Evolutionary conservation across 2,329 filamentous ascomycete genomes (phyloP).

Genomic region (Alternaria sp.): DNA sequence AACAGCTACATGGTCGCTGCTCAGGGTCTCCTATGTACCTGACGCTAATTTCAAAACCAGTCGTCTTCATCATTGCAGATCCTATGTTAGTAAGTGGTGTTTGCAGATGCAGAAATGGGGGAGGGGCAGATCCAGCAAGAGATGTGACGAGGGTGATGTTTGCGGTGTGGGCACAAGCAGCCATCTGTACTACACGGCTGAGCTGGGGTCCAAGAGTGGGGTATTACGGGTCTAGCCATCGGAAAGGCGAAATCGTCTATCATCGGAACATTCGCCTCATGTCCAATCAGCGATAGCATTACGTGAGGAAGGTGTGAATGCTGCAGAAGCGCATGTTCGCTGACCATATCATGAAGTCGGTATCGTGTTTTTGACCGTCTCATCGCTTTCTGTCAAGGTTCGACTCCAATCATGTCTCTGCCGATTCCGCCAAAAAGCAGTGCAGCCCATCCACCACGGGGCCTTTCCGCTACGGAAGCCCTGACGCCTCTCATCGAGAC

Average conservation of each 20-base stretch:
- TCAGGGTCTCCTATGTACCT: slow-evolving; percentile 39
- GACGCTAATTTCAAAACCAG: slow-evolving; percentile 24
- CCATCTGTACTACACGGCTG: slow-evolving; percentile 5
- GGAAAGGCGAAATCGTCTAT: slow-evolving; percentile 6
- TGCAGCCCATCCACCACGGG: slow-evolving; percentile 37
- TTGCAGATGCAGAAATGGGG: slow-evolving; percentile 39
- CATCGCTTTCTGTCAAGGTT: background rate
- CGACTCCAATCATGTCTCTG: slow-evolving; percentile 34
- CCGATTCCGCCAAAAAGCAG: slow-evolving; percentile 41
- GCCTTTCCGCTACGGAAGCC: slow-evolving; percentile 47
- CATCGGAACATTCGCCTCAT: slow-evolving; percentile 7
- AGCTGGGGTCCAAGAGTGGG: slow-evolving; percentile 29
- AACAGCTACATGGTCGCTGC: slow-evolving; percentile 20
- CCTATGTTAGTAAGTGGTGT: slow-evolving; percentile 36
- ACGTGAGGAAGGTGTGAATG: slow-evolving; percentile 27
- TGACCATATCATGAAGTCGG: slow-evolving; percentile 9
- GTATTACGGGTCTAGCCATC: slow-evolving; percentile 14
- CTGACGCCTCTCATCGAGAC: slow-evolving; percentile 72
- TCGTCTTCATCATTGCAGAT: slow-evolving; percentile 18
- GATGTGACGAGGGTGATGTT: slow-evolving; percentile 6
- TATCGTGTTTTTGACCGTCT: background rate
- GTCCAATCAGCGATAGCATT: slow-evolving; percentile 33
- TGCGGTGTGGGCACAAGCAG: background rate
- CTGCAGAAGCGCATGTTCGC: slow-evolving; percentile 13
- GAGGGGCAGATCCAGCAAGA: slow-evolving; percentile 20